A percentile compares a stretch with the other conserved stretches of the same genome.
phyloP scores from a whole-genome alignment of 257 asterid species.

The Solanum medicagineum region DNA sequence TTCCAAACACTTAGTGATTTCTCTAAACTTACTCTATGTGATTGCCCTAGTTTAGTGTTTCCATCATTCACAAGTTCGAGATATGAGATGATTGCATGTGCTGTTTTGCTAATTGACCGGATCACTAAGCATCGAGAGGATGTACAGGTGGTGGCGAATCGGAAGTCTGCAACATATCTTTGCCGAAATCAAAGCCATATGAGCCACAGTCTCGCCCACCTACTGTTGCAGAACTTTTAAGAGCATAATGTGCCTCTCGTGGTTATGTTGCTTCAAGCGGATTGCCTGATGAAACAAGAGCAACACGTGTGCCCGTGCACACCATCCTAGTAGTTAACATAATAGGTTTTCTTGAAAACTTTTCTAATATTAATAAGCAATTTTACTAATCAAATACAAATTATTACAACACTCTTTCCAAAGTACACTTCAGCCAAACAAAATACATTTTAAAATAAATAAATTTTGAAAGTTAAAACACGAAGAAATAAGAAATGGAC shows the following conservation, averaged over 20 bases:
- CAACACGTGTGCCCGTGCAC: slow-evolving; percentile 31
- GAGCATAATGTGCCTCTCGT: slow-evolving; percentile 83
- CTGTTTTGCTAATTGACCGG: slow-evolving; percentile 18
- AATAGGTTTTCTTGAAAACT: too few species aligned
- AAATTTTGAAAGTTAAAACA: too few species aligned
- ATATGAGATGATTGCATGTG: slow-evolving; percentile 83
- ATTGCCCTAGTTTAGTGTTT: slow-evolving; percentile 95
- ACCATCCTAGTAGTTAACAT: too few species aligned
- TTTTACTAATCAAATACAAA: too few species aligned
- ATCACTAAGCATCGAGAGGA: slow-evolving; percentile 89
- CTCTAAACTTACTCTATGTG: slow-evolving; percentile 82
- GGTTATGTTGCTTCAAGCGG: slow-evolving; percentile 89
- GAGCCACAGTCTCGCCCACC: slow-evolving; percentile 74
- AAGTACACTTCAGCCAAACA: too few species aligned
- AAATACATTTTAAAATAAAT: too few species aligned
- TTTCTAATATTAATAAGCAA: too few species aligned
- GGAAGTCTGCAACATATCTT: slow-evolving; percentile 50
- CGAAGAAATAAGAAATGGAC: too few species aligned
- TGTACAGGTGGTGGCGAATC: slow-evolving; percentile 79
- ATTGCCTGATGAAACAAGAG: slow-evolving; percentile 87
- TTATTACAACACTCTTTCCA: too few species aligned
- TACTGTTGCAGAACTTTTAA: slow-evolving; percentile 54
- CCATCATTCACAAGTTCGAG: slow-evolving; percentile 98
- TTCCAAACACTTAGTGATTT: slow-evolving; percentile 80
- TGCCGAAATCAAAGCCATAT: slow-evolving; percentile 82